phyloP scores from a whole-genome alignment of 768 basidiomycete species.

The Boletus edulis region DNA sequence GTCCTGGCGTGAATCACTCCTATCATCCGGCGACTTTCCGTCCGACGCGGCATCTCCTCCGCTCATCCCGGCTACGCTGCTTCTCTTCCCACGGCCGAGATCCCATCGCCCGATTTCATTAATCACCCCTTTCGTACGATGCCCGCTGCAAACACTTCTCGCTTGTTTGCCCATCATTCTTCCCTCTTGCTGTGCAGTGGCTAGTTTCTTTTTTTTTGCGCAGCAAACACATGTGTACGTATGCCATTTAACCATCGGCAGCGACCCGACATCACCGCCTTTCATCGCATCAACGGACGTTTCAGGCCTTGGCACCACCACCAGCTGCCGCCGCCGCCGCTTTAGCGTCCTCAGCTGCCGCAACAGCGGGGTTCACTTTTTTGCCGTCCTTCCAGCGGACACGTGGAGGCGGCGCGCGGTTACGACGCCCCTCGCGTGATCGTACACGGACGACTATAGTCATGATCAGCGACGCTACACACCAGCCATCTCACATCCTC shows the following conservation, averaged over 20 bases:
- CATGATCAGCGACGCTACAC: neutral
- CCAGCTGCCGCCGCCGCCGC: conserved; percentile 42
- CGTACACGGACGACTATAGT: conserved; percentile 91
- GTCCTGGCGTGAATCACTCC: conserved; percentile 15
- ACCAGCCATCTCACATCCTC: conserved; percentile 26
- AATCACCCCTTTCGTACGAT: neutral
- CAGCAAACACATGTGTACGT: too few species aligned
- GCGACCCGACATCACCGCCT: conserved; percentile 1
- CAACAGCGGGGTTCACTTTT: conserved; percentile 95
- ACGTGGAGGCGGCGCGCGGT: conserved; percentile 96
- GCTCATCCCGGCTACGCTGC: conserved; percentile 10
- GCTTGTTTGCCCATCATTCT: too few species aligned
- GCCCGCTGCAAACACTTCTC: too few species aligned
- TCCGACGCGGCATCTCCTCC: conserved; percentile 23
- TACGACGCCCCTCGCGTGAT: conserved; percentile 91
- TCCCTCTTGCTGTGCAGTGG: too few species aligned
- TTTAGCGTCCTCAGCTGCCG: conserved; percentile 87
- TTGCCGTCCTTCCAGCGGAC: conserved; percentile 94
- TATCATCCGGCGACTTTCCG: conserved; percentile 23
- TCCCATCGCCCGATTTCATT: neutral
- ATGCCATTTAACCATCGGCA: neutral
- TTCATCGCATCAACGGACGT: conserved; percentile 10
- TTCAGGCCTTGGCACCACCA: conserved; percentile 42
- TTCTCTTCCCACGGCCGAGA: conserved; percentile 1
- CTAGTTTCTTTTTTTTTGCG: too few species aligned